Percentiles rank a stretch among this genome's conserved stretches.
Evolutionary conservation across 2,329 filamentous ascomycete genomes (phyloP).

Genomic region (Penicillium sp.): DNA sequence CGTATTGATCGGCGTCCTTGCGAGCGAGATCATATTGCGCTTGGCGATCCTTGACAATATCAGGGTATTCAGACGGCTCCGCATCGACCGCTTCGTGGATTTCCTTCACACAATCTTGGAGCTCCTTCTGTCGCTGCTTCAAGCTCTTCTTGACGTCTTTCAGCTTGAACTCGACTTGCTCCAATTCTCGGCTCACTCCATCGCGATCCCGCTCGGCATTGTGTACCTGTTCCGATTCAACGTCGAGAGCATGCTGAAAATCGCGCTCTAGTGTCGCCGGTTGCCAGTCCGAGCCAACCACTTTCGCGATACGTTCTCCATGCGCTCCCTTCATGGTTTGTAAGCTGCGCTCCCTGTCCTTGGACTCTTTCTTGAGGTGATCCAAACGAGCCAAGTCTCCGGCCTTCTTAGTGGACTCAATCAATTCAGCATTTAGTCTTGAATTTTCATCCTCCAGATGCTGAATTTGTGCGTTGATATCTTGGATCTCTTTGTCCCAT

Average conservation of each 20-base stretch:
- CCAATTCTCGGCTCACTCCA: constrained; percentile 62
- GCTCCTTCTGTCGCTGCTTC: constrained; percentile 58
- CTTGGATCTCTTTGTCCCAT: constrained; percentile 65
- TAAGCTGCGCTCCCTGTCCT: constrained; percentile 66
- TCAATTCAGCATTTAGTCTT: constrained; percentile 69
- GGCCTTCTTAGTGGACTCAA: constrained; percentile 73
- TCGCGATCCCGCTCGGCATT: constrained; percentile 68
- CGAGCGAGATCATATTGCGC: constrained; percentile 47
- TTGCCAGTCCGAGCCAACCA: constrained; percentile 64
- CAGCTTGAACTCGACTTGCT: constrained; percentile 68
- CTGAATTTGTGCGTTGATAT: constrained; percentile 60
- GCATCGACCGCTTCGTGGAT: constrained; percentile 55
- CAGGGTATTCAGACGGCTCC: constrained; percentile 47
- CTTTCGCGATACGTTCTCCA: constrained; percentile 59
- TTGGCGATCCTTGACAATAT: constrained; percentile 49
- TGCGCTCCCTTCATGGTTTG: constrained; percentile 73
- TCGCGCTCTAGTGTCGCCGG: constrained; percentile 62
- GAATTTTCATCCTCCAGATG: constrained; percentile 66
- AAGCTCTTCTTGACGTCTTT: constrained; percentile 60
- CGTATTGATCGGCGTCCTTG: constrained; percentile 62
- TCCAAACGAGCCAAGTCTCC: constrained; percentile 79
- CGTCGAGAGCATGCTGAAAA: constrained; percentile 59
- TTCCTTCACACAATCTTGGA: constrained; percentile 55
- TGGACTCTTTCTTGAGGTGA: constrained; percentile 71
- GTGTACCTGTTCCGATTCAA: constrained; percentile 53